Conservation (phyloP, 2,329 filamentous ascomycete species). For the Ophiognomonia clavigignenti-juglandacearum region DNA sequence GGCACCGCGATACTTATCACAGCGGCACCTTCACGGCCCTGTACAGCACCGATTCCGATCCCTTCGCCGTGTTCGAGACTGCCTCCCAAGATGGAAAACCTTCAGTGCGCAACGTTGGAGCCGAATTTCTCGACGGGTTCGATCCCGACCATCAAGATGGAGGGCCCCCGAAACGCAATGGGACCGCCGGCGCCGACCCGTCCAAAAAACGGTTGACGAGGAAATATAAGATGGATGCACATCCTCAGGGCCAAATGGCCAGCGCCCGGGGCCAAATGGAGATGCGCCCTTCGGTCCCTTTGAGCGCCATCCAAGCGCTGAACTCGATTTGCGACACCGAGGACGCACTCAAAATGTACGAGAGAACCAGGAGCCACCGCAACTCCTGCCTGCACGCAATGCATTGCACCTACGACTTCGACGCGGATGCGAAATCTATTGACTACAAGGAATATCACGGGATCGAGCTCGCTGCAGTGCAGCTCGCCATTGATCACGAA, state of each 20-base stretch:
- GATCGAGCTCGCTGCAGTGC: constrained; percentile 3
- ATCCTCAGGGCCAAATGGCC: too few species aligned
- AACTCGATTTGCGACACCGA: constrained; percentile 18
- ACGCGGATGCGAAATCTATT: background rate
- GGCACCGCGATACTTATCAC: constrained; percentile 44
- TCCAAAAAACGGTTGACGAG: too few species aligned
- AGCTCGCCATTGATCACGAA: constrained; percentile 2
- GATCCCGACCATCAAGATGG: too few species aligned
- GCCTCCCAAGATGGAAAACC: too few species aligned
- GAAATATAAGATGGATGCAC: too few species aligned
- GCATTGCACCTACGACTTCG: constrained; percentile 7
- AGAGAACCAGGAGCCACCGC: background rate
- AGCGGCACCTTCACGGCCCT: constrained; percentile 58
- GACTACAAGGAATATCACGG: background rate
- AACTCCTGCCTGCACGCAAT: constrained; percentile 6
- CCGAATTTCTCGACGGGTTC: too few species aligned
- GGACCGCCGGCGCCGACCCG: too few species aligned
- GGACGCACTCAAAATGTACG: constrained; percentile 9
- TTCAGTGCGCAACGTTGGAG: too few species aligned
- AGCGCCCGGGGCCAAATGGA: constrained; percentile 5
- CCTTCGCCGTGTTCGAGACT: too few species aligned
- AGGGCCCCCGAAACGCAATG: too few species aligned
- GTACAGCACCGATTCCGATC: constrained; percentile 63
- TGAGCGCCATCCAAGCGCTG: constrained; percentile 12
- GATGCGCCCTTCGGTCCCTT: background rate